Percentiles rank a stretch among this genome's conserved stretches.
phyloP scores from a whole-genome alignment of 306 rosid genomes.

The Aeschynomene evenia region DNA sequence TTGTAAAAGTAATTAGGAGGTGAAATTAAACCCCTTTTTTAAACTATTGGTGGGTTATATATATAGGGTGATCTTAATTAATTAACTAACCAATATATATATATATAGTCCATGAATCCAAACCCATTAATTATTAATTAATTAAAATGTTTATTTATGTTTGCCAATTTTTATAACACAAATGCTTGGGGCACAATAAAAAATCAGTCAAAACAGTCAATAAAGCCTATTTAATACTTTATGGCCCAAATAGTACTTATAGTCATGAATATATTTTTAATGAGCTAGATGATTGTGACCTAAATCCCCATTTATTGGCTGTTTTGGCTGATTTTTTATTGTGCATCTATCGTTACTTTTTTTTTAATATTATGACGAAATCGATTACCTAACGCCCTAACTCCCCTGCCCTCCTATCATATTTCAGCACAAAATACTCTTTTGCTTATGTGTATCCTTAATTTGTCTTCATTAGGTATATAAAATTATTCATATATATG shows the following conservation, averaged over 20 bases:
- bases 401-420: conserved; percentile 44
- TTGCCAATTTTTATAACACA: conserved; percentile 15
- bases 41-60: conserved; percentile 21
- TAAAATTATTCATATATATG: too few relatives aligned
- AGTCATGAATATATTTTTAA: too few relatives aligned
- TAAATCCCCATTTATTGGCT: too few relatives aligned
- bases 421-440: conserved; percentile 36
- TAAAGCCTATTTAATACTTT: too few relatives aligned
- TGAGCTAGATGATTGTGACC: too few relatives aligned
- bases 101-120: too few relatives aligned
- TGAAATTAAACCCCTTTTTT: conserved; percentile 23
- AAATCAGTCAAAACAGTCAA: too few relatives aligned
- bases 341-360: too few relatives aligned
- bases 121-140: too few relatives aligned
- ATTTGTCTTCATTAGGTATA: conserved; percentile 29
- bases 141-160: not conserved
- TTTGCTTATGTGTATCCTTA: conserved; percentile 27
- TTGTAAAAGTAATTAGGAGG: conserved; percentile 1
- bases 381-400: conserved; percentile 52
- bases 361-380: conserved; percentile 39
- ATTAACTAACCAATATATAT: not conserved
- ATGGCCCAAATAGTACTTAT: too few relatives aligned
- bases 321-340: too few relatives aligned
- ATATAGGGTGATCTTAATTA: not conserved
- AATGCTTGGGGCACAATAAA: too few relatives aligned